phyloP scores from a whole-genome alignment of 2,329 filamentous ascomycete species.

The Tolypocladium guangdongense region DNA sequence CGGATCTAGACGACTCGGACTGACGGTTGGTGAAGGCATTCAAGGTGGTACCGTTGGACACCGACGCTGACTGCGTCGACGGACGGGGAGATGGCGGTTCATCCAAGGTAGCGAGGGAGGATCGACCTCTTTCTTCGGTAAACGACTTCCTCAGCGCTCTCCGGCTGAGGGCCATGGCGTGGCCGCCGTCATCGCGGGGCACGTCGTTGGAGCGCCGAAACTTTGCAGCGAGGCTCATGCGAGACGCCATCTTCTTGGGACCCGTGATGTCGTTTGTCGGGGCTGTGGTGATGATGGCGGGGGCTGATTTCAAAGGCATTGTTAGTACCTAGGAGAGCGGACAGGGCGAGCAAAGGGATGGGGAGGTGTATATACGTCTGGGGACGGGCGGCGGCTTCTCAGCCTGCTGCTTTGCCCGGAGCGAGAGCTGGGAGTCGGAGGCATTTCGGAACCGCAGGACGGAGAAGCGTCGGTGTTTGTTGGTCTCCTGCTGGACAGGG shows the following conservation, averaged over 20 bases:
- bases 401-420: conserved; percentile 59
- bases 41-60: conserved; percentile 33
- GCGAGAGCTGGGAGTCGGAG: conserved; percentile 80
- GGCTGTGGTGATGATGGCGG: conserved; percentile 81
- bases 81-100: conserved; percentile 33
- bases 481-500: conserved; percentile 38
- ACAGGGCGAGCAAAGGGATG: conserved; percentile 1
- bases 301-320: conserved; percentile 34
- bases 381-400: conserved; percentile 46
- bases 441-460: conserved; percentile 82
- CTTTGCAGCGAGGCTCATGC: conserved; percentile 41
- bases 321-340: conserved; percentile 9
- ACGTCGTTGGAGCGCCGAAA: conserved; percentile 42
- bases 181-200: conserved; percentile 18
- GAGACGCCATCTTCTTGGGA: conserved; percentile 43
- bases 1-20: conserved; percentile 76
- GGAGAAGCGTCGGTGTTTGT: conserved; percentile 51
- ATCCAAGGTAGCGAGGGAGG: conserved; percentile 36
- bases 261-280: conserved; percentile 57
- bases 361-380: conserved; percentile 35
- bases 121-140: conserved; percentile 25
- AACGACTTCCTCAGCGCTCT: conserved; percentile 28
- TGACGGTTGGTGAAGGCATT: conserved; percentile 32
- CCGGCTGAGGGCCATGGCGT: neutral
- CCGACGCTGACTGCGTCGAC: conserved; percentile 16